A percentile compares a stretch with the other conserved stretches of the same genome.
These are phyloP conservation scores for Talaromyces albobiverticillius DNA, from an alignment of 2,329 filamentous ascomycete genomes.

Conservation along the genomic window DNA sequence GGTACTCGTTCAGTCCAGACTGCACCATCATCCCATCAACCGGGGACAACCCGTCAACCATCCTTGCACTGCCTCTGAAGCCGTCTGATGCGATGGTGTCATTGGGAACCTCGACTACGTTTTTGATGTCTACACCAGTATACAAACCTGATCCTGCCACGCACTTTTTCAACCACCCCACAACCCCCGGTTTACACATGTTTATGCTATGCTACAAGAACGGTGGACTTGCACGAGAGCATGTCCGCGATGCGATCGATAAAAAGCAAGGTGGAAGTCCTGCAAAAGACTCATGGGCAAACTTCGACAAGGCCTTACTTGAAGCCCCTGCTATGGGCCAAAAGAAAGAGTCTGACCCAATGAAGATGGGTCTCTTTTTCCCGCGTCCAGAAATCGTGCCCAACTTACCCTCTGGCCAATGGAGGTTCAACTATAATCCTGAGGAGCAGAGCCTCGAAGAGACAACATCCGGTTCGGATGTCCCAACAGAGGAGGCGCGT, in stretches of 20 bases:
- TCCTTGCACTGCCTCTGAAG: constrained; percentile 82
- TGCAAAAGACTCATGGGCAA: constrained; percentile 63
- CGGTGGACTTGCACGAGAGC: constrained; percentile 86
- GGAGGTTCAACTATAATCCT: constrained; percentile 68
- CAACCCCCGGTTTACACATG: constrained; percentile 89
- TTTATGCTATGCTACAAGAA: constrained; percentile 99
- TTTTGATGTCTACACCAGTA: constrained; percentile 92
- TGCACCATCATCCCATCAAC: constrained; percentile 85
- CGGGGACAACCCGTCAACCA: constrained; percentile 93
- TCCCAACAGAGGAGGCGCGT: constrained; percentile 70
- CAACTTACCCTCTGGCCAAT: constrained; percentile 80
- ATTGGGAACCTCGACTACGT: constrained; percentile 91
- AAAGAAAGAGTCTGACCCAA: constrained; percentile 51
- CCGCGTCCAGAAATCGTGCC: constrained; percentile 93
- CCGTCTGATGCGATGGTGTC: constrained; percentile 92
- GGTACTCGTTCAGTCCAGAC: constrained; percentile 72
- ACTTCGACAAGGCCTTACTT: constrained; percentile 73
- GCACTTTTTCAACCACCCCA: constrained; percentile 98
- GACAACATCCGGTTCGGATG: constrained; percentile 52
- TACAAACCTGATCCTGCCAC: constrained; percentile 89
- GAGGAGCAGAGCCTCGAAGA: constrained; percentile 52
- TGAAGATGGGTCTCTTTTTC: constrained; percentile 92
- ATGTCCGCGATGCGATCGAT: constrained; percentile 78
- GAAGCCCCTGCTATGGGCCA: constrained; percentile 68
- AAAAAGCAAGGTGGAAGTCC: constrained; percentile 42